A percentile compares a stretch with the other conserved stretches of the same genome.
phyloP scores from a whole-genome alignment of 2,329 filamentous ascomycete genomes.

The Teratosphaeria zuluensis region DNA sequence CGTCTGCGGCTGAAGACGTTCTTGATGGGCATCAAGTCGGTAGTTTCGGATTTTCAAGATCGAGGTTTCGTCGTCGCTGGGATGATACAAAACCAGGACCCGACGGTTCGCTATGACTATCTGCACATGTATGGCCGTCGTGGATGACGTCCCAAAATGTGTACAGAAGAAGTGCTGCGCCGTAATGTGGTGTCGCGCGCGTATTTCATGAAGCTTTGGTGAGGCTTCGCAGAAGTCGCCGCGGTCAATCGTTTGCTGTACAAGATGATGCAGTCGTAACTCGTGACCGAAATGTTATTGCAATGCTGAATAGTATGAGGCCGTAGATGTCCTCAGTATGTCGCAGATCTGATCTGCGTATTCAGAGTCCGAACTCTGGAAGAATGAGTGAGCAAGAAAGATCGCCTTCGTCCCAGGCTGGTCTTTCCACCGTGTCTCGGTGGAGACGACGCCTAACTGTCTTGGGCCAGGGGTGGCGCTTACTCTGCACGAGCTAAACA shows the following conservation, averaged over 20 bases:
- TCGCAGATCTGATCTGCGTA: background rate
- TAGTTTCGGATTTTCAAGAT: conserved; percentile 8
- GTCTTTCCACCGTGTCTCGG: background rate
- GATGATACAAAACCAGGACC: background rate
- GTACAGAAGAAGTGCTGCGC: background rate
- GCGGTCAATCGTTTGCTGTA: background rate
- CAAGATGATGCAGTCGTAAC: background rate
- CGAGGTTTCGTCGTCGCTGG: background rate
- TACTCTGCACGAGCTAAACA: background rate
- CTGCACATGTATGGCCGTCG: background rate
- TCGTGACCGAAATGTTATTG: background rate
- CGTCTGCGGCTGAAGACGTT: conserved; percentile 44
- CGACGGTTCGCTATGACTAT: background rate
- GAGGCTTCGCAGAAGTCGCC: background rate
- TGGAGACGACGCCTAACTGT: background rate
- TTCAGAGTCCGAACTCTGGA: background rate
- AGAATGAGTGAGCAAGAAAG: background rate
- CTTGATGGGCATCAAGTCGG: conserved; percentile 43
- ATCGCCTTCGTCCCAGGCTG: background rate
- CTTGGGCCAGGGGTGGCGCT: background rate
- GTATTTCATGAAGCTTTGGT: background rate
- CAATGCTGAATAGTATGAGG: background rate
- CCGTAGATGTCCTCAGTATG: background rate
- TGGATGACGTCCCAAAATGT: background rate
- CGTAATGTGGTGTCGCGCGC: background rate